Evolutionary conservation across 164 flowering plant genomes (phyloP).

Genomic region (Umbilicus rupestris): DNA sequence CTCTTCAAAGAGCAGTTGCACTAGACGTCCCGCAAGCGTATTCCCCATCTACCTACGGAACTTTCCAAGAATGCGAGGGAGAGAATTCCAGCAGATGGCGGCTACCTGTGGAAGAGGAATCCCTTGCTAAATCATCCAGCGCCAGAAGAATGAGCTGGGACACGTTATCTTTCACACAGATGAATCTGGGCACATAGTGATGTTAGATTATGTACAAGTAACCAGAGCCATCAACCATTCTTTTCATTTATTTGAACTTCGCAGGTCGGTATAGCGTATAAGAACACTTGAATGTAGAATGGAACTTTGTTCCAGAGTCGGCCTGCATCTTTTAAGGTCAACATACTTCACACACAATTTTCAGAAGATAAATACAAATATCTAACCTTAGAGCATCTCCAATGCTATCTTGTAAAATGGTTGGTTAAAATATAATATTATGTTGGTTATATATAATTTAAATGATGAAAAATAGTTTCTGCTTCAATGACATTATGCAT

Average conservation of each 20-base stretch:
- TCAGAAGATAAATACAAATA: no score
- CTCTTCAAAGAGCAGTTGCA: slow-evolving; percentile 77
- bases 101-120: background rate
- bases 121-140: slow-evolving; percentile 14
- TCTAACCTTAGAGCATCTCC: no score
- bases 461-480: no score
- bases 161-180: slow-evolving; percentile 41
- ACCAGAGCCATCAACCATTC: background rate
- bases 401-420: no score
- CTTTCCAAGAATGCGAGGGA: slow-evolving; percentile 11
- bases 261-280: background rate
- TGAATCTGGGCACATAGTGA: slow-evolving; percentile 33
- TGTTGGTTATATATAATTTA: no score
- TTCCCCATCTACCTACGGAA: slow-evolving; percentile 13
- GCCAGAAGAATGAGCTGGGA: slow-evolving; percentile 48
- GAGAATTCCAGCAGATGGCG: slow-evolving; percentile 10
- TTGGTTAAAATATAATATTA: no score
- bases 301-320: no score
- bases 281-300: no score
- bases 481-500: no score
- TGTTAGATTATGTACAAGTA: background rate
- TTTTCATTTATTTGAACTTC: background rate
- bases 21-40: slow-evolving; percentile 72
- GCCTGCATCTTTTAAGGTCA: no score
- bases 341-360: no score